A percentile compares a stretch with the other conserved stretches of the same genome.
Conservation (phyloP, 306 rosid species). For the Quercus aquifolioides region DNA sequence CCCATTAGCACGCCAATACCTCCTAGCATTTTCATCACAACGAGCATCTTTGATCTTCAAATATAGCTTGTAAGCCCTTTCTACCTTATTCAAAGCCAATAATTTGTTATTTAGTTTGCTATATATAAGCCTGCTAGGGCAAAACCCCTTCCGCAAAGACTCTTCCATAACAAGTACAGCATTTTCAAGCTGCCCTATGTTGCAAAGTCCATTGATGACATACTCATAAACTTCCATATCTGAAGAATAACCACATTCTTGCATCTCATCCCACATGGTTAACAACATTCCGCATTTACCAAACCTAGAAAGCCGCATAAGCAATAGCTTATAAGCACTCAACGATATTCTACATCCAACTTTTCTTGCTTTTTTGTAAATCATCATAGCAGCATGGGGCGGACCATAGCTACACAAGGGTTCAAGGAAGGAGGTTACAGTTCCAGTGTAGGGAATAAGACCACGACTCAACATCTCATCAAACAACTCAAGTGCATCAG, state of each 20-base stretch:
- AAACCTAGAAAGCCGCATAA: slow-evolving; percentile 74
- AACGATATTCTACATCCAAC: slow-evolving; percentile 56
- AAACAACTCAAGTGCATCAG: slow-evolving; percentile 74
- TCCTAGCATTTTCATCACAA: slow-evolving; percentile 47
- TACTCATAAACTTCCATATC: slow-evolving; percentile 77
- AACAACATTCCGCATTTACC: slow-evolving; percentile 84
- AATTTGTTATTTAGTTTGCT: slow-evolving; percentile 68
- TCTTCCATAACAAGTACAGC: slow-evolving; percentile 95
- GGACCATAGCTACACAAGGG: slow-evolving; percentile 85
- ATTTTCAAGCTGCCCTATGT: slow-evolving; percentile 76
- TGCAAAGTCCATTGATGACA: slow-evolving; percentile 71
- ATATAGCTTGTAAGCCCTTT: slow-evolving; percentile 66
- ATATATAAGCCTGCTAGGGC: slow-evolving; percentile 72
- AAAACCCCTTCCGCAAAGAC: slow-evolving; percentile 63
- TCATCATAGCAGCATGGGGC: slow-evolving; percentile 76
- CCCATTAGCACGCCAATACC: slow-evolving; percentile 75
- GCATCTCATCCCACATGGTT: slow-evolving; percentile 82
- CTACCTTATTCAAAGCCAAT: slow-evolving; percentile 53
- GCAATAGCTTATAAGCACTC: slow-evolving; percentile 71
- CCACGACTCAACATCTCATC: slow-evolving; percentile 75
- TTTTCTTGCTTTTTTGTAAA: slow-evolving; percentile 68
- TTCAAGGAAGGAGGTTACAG: slow-evolving; percentile 56
- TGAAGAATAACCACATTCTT: slow-evolving; percentile 64
- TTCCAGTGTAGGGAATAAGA: slow-evolving; percentile 59
- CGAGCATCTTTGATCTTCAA: slow-evolving; percentile 73